Base-by-base conservation (phyloP, 2,329 filamentous ascomycete genomes). In the Diplodia sapinea region DNA sequence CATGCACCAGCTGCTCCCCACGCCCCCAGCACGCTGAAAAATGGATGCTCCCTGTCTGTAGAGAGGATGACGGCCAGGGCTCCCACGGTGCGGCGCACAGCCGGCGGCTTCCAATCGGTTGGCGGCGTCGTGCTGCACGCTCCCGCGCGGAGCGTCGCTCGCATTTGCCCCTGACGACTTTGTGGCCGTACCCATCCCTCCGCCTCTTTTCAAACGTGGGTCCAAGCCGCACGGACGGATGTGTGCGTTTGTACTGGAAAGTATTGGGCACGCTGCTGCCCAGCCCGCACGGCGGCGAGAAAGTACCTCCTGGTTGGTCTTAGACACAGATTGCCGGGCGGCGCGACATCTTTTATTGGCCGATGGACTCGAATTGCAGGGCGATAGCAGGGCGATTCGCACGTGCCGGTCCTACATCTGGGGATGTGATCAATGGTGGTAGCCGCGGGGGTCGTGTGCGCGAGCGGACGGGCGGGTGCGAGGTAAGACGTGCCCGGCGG, bases 101-200 rank as follows among this genome's bases (percentile, higher is more conserved):
- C 47, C 5, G 49, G 29, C 47, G 55, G 55, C 29, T 67, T 49
- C 55, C 65, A 67, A 55, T 62, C 56, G 65, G 47, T 36, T 65
- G 49, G 43, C 55, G 49, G 56, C 40, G n/a, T 61, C 43, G 26
- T 31, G 15, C 56, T 67, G 65, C 65, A 43, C n/a, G 23, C 17
- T 54, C 23, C 65, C 65, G 65, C 31, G 49, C 23, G 31, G 36
- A 26, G 26, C 36, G 49, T 33, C 29, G 55, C 47, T 49, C 31
- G 65, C 55, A 52, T 51, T 51, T 51, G 55, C 65, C 65, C 65
- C 65, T 67, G 64, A 51, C 31, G 50, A 47, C 31, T 36, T 51
- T 17, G 43, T 38, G 59, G 51, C 55, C 29, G 62, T 15, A 5
- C 20, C 49, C 23, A 6, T 4, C 56, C 56, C 36, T 40, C 31